These are phyloP conservation scores for Willaertia magna DNA, from an alignment of 208 protist species.

Conservation along the genomic window DNA sequence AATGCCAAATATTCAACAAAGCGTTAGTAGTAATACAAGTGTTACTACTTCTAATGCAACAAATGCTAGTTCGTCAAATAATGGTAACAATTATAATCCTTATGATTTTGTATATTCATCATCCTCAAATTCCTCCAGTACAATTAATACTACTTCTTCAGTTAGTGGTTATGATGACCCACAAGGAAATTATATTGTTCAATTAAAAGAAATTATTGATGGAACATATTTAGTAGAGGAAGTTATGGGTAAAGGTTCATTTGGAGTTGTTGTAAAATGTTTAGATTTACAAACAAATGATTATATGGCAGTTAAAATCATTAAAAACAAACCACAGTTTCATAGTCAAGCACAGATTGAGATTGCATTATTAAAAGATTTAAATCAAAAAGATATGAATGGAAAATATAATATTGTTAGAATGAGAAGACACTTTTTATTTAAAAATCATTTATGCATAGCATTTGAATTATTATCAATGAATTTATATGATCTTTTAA, in stretches of 20 bases:
- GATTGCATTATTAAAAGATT: conserved; percentile 45
- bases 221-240: conserved; percentile 58
- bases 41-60: no score
- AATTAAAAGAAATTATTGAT: conserved; percentile 50
- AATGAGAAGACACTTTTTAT: conserved; percentile 45
- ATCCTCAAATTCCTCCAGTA: no score
- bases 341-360: conserved; percentile 54
- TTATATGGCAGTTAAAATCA: conserved; percentile 62
- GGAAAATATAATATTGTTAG: neutral
- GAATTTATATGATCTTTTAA: conserved; percentile 88
- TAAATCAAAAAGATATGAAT: conserved; percentile 20
- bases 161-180: conserved; percentile 66
- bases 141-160: no score
- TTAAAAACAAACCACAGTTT: conserved; percentile 59
- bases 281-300: conserved; percentile 55
- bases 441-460: conserved; percentile 81
- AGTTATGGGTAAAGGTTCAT: conserved; percentile 65
- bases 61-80: no score
- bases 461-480: conserved; percentile 90
- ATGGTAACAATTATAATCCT: no score
- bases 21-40: no score
- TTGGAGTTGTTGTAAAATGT: conserved; percentile 61
- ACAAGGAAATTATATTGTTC: conserved; percentile 56
- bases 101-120: no score
- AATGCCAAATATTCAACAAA: neutral